Conservation (phyloP, 2,329 filamentous ascomycete genomes). For the Raffaelea arxii region DNA sequence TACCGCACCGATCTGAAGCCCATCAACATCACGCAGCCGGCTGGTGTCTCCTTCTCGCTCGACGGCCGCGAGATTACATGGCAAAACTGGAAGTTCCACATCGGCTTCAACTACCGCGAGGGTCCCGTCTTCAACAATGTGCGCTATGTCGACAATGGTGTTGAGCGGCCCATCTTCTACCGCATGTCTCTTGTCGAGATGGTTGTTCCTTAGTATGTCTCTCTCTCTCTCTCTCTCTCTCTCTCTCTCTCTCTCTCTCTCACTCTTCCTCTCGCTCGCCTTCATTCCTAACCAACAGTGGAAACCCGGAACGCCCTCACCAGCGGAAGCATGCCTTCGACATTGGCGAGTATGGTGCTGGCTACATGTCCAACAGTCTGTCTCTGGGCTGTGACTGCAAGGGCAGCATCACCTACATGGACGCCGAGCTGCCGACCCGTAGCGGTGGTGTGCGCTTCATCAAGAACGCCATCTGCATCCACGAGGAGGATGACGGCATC, state of each 20-base stretch:
- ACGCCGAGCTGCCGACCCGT: conserved; percentile 73
- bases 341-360: conserved; percentile 63
- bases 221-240: neutral
- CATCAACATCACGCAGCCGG: conserved; percentile 62
- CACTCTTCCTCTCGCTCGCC: neutral
- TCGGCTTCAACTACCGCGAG: conserved; percentile 92
- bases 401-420: conserved; percentile 83
- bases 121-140: conserved; percentile 87
- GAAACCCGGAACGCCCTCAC: conserved; percentile 70
- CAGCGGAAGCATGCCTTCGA: conserved; percentile 77
- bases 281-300: conserved; percentile 19
- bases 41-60: conserved; percentile 72
- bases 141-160: conserved; percentile 77
- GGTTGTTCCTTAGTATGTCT: conserved; percentile 65
- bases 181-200: conserved; percentile 84
- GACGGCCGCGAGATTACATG: conserved; percentile 63
- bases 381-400: conserved; percentile 78
- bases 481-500: conserved; percentile 87
- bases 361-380: conserved; percentile 75
- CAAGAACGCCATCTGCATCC: conserved; percentile 92
- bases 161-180: conserved; percentile 72
- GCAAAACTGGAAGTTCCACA: conserved; percentile 91
- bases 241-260: neutral
- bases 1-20: conserved; percentile 73
- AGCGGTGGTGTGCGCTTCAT: conserved; percentile 68